These are phyloP conservation scores for Ganoderma sinense DNA, from an alignment of 1,284 basidiomycete species.

Conservation along the genomic window DNA sequence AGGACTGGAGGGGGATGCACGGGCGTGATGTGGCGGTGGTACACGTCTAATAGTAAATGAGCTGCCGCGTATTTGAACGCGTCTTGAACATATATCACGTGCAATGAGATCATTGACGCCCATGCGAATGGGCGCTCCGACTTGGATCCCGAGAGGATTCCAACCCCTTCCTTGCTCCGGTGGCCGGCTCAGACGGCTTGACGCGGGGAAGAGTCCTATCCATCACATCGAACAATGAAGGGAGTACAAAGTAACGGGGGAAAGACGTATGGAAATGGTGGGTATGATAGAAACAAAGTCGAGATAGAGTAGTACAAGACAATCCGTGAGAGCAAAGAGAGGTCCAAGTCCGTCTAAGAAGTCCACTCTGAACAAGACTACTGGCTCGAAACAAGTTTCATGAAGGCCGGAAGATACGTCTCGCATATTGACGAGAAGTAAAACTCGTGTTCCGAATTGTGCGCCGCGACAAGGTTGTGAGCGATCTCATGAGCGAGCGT, in stretches of 20 bases:
- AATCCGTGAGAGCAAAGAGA: not conserved
- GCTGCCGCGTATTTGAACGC: constrained; percentile 33
- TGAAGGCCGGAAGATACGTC: constrained; percentile 29
- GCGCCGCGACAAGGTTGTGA: constrained; percentile 82
- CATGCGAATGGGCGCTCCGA: not conserved
- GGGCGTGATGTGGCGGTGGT: constrained; percentile 21
- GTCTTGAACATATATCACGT: constrained; percentile 34
- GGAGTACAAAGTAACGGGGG: not conserved
- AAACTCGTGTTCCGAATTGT: constrained; percentile 91
- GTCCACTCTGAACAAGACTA: constrained; percentile 15
- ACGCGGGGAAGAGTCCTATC: not conserved
- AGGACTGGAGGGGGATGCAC: constrained; percentile 7
- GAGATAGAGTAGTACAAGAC: not conserved
- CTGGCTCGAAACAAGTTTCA: constrained; percentile 23
- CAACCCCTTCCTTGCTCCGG: no score
- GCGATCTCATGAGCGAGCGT: constrained; percentile 93
- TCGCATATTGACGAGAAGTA: constrained; percentile 94
- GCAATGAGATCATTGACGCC: constrained; percentile 8
- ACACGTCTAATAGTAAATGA: constrained; percentile 20
- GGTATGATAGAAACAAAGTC: constrained; percentile 6
- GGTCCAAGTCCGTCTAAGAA: constrained; percentile 17
- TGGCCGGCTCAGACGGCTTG: not conserved
- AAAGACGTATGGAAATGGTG: not conserved
- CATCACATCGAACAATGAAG: not conserved
- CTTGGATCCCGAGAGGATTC: no score